phyloP scores from a whole-genome alignment of 2,329 filamentous ascomycete species.

The Pseudogymnoascus sp. region DNA sequence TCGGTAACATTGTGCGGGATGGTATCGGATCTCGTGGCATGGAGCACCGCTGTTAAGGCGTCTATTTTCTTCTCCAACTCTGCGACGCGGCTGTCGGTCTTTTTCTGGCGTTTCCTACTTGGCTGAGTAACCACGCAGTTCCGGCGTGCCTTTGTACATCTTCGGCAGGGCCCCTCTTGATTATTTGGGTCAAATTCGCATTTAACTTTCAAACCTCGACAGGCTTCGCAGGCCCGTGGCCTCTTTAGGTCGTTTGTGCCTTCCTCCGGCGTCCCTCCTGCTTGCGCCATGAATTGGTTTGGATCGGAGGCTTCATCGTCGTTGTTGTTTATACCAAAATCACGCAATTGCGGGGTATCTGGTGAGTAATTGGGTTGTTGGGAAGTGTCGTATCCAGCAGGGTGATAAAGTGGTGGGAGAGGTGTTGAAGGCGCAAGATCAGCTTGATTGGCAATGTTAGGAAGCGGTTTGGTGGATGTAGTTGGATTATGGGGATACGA shows the following conservation, averaged over 20 bases:
- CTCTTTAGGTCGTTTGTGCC: constrained; percentile 26
- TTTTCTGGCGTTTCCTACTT: constrained; percentile 37
- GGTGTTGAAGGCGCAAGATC: background rate
- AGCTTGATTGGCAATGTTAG: constrained; percentile 5
- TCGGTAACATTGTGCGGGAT: background rate
- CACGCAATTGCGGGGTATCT: constrained; percentile 8
- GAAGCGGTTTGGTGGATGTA: background rate
- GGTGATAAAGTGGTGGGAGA: constrained; percentile 7
- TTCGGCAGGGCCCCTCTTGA: constrained; percentile 30
- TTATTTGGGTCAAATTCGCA: constrained; percentile 33
- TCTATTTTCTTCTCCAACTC: constrained; percentile 38
- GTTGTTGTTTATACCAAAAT: constrained; percentile 1
- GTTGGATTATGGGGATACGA: constrained; percentile 1
- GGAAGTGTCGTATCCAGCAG: background rate
- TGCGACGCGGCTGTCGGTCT: constrained; percentile 37
- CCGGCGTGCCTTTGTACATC: constrained; percentile 34
- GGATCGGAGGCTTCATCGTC: constrained; percentile 3
- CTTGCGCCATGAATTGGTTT: constrained; percentile 15
- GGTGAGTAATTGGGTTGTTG: constrained; percentile 1
- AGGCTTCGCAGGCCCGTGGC: constrained; percentile 35
- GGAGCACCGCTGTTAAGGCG: constrained; percentile 32
- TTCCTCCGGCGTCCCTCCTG: constrained; percentile 15
- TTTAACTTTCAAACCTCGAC: constrained; percentile 36
- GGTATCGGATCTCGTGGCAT: constrained; percentile 23
- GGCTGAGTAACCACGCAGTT: constrained; percentile 34